Percentiles rank a stretch among this genome's conserved stretches.
These are phyloP conservation scores for Andrographis paniculata DNA, from an alignment of 305 asterid species.

Conservation along the genomic window DNA sequence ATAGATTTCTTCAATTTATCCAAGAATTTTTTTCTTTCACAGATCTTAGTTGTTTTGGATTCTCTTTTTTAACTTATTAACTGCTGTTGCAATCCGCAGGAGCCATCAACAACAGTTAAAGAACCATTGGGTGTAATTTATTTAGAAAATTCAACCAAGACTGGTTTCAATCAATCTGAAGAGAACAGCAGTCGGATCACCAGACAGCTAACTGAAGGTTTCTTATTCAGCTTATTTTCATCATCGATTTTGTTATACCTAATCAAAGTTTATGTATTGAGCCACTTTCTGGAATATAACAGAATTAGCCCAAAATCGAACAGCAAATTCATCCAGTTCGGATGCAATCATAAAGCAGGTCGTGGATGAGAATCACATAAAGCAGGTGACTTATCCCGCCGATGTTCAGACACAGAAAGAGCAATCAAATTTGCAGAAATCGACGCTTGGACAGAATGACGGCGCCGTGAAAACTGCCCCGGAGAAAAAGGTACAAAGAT, in stretches of 20 bases:
- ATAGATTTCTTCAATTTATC: slow-evolving; percentile 8
- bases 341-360: slow-evolving; percentile 17
- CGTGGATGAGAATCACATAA: slow-evolving; percentile 40
- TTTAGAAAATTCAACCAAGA: slow-evolving; percentile 27
- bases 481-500: slow-evolving; percentile 28
- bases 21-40: neutral
- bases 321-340: slow-evolving; percentile 20
- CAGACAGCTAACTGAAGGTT: slow-evolving; percentile 80
- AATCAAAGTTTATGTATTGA: slow-evolving; percentile 4
- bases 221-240: slow-evolving; percentile 5
- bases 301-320: slow-evolving; percentile 36
- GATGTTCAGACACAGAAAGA: slow-evolving; percentile 24
- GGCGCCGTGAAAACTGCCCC: slow-evolving; percentile 22
- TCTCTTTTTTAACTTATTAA: too few species aligned
- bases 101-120: slow-evolving; percentile 35
- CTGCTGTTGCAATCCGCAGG: slow-evolving; percentile 28
- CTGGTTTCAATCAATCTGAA: slow-evolving; percentile 25
- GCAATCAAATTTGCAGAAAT: slow-evolving; percentile 13
- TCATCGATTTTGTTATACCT: neutral
- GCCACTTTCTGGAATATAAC: slow-evolving; percentile 12
- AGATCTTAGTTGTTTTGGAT: slow-evolving; percentile 6
- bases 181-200: slow-evolving; percentile 38
- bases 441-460: slow-evolving; percentile 18
- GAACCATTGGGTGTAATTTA: slow-evolving; percentile 52
- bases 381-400: slow-evolving; percentile 30